phyloP scores from a whole-genome alignment of 805 yeast species.

The Cyberlindnera xishuangbannaensis region DNA sequence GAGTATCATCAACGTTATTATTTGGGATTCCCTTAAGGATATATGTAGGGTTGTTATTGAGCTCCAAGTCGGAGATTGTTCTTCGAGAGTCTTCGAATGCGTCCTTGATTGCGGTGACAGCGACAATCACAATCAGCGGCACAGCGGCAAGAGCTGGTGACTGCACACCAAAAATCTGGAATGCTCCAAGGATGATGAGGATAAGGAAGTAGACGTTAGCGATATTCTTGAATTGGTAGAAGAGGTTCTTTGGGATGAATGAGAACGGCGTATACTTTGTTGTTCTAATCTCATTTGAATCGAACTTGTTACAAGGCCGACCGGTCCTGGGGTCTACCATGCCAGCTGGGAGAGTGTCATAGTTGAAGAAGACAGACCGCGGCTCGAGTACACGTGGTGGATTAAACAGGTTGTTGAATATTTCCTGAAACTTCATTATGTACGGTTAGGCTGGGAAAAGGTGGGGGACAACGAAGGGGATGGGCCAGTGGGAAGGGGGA shows the following conservation, averaged over 20 bases:
- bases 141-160: constrained; percentile 70
- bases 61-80: constrained; percentile 63
- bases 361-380: constrained; percentile 15
- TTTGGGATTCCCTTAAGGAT: constrained; percentile 50
- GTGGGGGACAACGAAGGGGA: too few relatives aligned
- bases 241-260: constrained; percentile 80
- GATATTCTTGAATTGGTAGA: constrained; percentile 75
- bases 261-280: constrained; percentile 91
- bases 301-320: constrained; percentile 8
- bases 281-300: constrained; percentile 76
- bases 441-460: too few relatives aligned
- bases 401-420: constrained; percentile 7
- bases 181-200: constrained; percentile 73
- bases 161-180: constrained; percentile 75
- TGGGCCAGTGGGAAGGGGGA: too few relatives aligned
- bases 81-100: constrained; percentile 79
- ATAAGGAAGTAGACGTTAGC: constrained; percentile 87
- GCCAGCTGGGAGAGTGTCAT: constrained; percentile 10
- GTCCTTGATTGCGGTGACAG: constrained; percentile 71
- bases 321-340: constrained; percentile 12
- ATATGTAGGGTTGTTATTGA: constrained; percentile 70
- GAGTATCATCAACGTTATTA: constrained; percentile 54
- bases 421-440: constrained; percentile 3
- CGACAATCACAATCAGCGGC: constrained; percentile 73
- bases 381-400: constrained; percentile 15